A percentile compares a stretch with the other conserved stretches of the same genome.
Evolutionary conservation across 257 asterid species (phyloP).

Genomic region (Datura wrightii): DNA sequence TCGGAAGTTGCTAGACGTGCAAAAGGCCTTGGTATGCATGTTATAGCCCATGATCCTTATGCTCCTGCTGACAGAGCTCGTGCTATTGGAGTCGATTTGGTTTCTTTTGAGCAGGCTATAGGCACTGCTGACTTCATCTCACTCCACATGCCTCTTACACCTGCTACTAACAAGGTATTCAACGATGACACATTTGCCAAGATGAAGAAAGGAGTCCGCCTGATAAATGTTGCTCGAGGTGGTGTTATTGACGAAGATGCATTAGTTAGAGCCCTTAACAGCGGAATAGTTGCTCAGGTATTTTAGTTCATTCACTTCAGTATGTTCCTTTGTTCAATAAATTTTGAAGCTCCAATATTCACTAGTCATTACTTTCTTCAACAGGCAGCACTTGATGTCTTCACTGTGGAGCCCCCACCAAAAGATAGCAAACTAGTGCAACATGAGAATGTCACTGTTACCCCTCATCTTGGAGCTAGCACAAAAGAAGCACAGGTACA

Average conservation of each 20-base stretch:
- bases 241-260: conserved; percentile 99
- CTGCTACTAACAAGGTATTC: conserved; percentile 76
- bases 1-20: conserved; percentile 83
- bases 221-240: conserved; percentile 86
- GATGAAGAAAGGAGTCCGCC: conserved; percentile 91
- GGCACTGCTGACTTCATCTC: conserved; percentile 83
- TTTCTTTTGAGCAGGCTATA: conserved; percentile 83
- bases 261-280: conserved; percentile 84
- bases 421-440: conserved; percentile 81
- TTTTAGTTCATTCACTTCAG: background rate
- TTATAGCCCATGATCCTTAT: conserved; percentile 93
- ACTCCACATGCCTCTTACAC: conserved; percentile 98
- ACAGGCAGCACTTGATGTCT: conserved; percentile 98
- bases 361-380: conserved; percentile 30
- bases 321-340: conserved; percentile 9
- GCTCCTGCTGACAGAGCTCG: conserved; percentile 99
- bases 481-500: conserved; percentile 97
- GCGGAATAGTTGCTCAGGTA: conserved; percentile 92
- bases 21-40: conserved; percentile 94
- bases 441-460: conserved; percentile 87
- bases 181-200: conserved; percentile 85
- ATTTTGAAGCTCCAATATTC: conserved; percentile 12
- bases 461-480: conserved; percentile 99
- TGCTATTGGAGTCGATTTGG: conserved; percentile 89
- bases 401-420: conserved; percentile 84